These are phyloP conservation scores for Penicillium sp. DNA, from an alignment of 2,329 filamentous ascomycete species.

Conservation along the genomic window DNA sequence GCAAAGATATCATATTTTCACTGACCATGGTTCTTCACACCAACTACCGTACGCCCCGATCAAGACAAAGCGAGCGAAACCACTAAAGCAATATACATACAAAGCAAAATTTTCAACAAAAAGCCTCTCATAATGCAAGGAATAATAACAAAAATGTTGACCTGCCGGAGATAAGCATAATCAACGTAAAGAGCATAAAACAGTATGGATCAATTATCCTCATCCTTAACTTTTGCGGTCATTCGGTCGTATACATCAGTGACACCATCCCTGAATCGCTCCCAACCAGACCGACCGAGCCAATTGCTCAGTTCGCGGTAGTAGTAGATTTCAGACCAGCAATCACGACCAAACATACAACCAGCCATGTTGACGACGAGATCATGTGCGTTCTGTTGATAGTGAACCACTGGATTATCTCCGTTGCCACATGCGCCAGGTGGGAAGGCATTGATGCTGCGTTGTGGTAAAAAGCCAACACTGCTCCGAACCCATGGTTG, in stretches of 20 bases:
- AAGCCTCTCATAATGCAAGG: neutral
- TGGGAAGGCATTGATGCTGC: slow-evolving; percentile 93
- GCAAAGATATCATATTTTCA: neutral
- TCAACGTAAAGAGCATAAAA: neutral
- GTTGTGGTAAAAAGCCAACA: slow-evolving; percentile 84
- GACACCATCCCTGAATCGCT: slow-evolving; percentile 52
- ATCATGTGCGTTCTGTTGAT: slow-evolving; percentile 79
- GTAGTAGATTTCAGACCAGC: slow-evolving; percentile 96
- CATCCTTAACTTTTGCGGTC: slow-evolving; percentile 15
- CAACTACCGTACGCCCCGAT: neutral
- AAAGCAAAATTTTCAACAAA: neutral
- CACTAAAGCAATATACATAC: slow-evolving; percentile 5
- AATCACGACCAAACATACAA: slow-evolving; percentile 94
- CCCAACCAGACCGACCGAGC: slow-evolving; percentile 81
- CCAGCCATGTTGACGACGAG: slow-evolving; percentile 99
- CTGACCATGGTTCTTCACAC: neutral
- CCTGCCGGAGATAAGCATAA: neutral
- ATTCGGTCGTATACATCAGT: slow-evolving; percentile 23
- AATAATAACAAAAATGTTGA: neutral
- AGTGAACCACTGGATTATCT: slow-evolving; percentile 73
- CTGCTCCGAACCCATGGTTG: slow-evolving; percentile 92
- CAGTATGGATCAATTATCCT: neutral
- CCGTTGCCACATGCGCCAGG: slow-evolving; percentile 72
- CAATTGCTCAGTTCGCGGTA: slow-evolving; percentile 89
- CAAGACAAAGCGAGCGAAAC: neutral